Conservation (phyloP, 257 asterid species). For the Jaltomata sinuosa region DNA sequence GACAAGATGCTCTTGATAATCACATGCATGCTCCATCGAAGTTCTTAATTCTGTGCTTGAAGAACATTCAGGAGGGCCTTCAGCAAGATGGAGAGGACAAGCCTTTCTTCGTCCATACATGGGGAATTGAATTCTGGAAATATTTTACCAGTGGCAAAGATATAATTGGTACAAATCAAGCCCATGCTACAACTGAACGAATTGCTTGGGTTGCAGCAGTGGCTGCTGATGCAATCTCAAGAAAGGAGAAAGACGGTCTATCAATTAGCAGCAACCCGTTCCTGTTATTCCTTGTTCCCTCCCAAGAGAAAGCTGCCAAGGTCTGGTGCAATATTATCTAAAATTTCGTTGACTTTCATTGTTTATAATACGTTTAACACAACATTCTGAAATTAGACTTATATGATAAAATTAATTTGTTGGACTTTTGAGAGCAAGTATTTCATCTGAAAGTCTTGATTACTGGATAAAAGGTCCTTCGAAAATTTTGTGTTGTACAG, state of each 20-base stretch:
- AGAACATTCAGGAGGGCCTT: constrained; percentile 44
- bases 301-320: constrained; percentile 72
- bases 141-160: constrained; percentile 51
- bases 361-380: background rate
- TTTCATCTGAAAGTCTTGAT: background rate
- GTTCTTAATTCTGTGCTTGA: constrained; percentile 55
- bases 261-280: constrained; percentile 53
- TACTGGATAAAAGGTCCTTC: background rate
- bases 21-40: constrained; percentile 50
- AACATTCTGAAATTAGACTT: background rate
- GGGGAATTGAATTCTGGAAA: constrained; percentile 90
- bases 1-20: no score
- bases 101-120: constrained; percentile 43
- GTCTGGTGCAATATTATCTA: constrained; percentile 21
- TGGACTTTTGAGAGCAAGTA: background rate
- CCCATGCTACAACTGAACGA: constrained; percentile 42
- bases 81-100: constrained; percentile 23
- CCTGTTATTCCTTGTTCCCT: constrained; percentile 75
- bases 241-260: constrained; percentile 66
- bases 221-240: constrained; percentile 64
- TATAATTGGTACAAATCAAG: constrained; percentile 49
- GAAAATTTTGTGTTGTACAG: background rate
- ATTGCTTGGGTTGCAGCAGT: constrained; percentile 87
- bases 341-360: background rate
- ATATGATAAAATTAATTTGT: background rate